These are phyloP conservation scores for Tolypocladium nubicola DNA, from an alignment of 2,329 filamentous ascomycete genomes.

Conservation along the genomic window DNA sequence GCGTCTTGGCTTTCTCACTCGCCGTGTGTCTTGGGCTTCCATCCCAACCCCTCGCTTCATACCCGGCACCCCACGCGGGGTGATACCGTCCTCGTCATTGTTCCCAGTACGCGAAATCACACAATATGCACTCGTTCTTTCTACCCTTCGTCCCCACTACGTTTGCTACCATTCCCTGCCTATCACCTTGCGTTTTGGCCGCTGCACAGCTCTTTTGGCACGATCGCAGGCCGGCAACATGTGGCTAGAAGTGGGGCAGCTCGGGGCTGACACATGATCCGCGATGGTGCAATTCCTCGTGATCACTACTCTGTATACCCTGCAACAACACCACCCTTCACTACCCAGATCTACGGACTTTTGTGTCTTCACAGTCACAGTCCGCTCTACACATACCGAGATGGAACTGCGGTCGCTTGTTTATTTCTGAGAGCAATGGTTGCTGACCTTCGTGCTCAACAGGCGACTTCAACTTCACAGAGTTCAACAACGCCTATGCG, in stretches of 20 bases:
- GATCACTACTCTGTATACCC: constrained; percentile 23
- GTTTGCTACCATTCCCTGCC: constrained; percentile 1
- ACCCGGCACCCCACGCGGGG: not conserved
- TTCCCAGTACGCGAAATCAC: not conserved
- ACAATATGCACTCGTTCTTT: constrained; percentile 1
- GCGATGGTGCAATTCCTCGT: constrained; percentile 54
- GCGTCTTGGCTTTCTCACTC: not conserved
- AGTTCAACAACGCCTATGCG: constrained; percentile 41
- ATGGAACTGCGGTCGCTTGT: no score
- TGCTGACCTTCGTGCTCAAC: constrained; percentile 26
- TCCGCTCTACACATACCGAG: not conserved
- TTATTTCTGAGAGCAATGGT: not conserved
- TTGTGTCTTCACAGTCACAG: not conserved
- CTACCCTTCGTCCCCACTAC: not conserved
- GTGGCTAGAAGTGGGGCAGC: constrained; percentile 12
- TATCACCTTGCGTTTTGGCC: not conserved
- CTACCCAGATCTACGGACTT: not conserved
- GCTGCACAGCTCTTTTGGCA: not conserved
- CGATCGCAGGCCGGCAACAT: constrained; percentile 10
- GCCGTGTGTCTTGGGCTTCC: not conserved
- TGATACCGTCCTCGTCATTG: not conserved
- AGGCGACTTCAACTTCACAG: constrained; percentile 48
- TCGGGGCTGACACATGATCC: constrained; percentile 31
- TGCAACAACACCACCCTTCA: no score
- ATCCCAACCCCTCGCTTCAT: not conserved